Evolutionary conservation across 2,329 filamentous ascomycete species (phyloP).

Genomic region (Fusarium luffae): DNA sequence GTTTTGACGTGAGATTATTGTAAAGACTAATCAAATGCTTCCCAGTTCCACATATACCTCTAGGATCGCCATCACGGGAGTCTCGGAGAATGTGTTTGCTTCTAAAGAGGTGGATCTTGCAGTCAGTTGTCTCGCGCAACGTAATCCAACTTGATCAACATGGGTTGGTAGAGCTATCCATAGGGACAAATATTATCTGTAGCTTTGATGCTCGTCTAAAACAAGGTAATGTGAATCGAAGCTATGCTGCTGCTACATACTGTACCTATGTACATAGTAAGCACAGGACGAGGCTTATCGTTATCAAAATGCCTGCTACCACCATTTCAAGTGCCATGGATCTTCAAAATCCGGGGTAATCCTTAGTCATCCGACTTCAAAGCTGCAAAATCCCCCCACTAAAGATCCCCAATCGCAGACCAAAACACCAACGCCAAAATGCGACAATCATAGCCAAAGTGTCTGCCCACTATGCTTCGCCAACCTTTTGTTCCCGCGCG

Average conservation of each 20-base stretch:
- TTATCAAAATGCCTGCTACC: not conserved
- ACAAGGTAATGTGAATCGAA: not conserved
- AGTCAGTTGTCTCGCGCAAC: constrained; percentile 25
- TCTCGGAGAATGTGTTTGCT: constrained; percentile 3
- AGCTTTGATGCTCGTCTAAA: not conserved
- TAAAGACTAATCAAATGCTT: not conserved
- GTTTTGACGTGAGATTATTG: not conserved
- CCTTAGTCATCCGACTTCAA: constrained; percentile 29
- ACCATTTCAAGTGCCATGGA: not conserved
- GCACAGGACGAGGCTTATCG: not conserved
- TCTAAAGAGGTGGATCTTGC: constrained; percentile 2
- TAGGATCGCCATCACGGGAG: constrained; percentile 5
- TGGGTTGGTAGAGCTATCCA: not conserved
- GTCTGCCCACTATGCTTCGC: constrained; percentile 44
- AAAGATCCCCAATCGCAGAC: not conserved
- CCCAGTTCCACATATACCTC: not conserved
- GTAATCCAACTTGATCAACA: constrained; percentile 6
- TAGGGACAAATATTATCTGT: not conserved
- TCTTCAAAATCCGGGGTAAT: constrained; percentile 29
- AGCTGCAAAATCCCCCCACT: constrained; percentile 23
- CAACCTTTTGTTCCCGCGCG: constrained; percentile 59
- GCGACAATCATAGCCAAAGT: constrained; percentile 8
- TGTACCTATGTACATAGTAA: too few relatives aligned
- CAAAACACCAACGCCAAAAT: constrained; percentile 13
- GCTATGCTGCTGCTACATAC: too few relatives aligned